phyloP scores from a whole-genome alignment of 495 filamentous ascomycete species.

The Mycothermus thermophilus region DNA sequence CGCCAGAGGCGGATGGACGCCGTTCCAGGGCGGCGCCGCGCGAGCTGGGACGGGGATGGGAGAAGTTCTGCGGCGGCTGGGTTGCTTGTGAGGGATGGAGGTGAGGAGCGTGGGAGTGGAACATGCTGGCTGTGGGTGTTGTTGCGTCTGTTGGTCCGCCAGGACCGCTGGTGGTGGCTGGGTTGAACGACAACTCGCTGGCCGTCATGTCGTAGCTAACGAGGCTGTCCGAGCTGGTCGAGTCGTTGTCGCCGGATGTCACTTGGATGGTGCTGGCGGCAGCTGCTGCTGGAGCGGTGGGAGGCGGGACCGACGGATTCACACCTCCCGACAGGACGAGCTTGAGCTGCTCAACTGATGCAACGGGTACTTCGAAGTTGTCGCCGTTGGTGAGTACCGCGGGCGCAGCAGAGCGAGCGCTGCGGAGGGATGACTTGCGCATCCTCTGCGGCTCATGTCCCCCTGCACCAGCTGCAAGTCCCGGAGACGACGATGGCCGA shows the following conservation, averaged over 20 bases:
- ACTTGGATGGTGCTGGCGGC: background rate
- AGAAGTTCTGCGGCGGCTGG: too few relatives aligned
- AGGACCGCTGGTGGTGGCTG: slow-evolving; percentile 10
- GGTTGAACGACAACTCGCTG: slow-evolving; percentile 41
- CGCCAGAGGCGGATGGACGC: slow-evolving; percentile 11
- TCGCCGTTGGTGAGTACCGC: slow-evolving; percentile 39
- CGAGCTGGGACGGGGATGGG: slow-evolving; percentile 7
- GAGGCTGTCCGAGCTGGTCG: slow-evolving; percentile 44
- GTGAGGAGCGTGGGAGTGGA: too few relatives aligned
- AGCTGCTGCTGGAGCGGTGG: slow-evolving; percentile 2
- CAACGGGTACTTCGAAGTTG: slow-evolving; percentile 38
- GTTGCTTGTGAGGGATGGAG: too few relatives aligned
- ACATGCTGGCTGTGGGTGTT: background rate
- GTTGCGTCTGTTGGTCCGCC: background rate
- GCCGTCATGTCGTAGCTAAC: slow-evolving; percentile 41
- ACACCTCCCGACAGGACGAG: slow-evolving; percentile 51
- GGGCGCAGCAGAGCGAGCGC: slow-evolving; percentile 35
- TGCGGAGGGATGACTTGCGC: slow-evolving; percentile 32
- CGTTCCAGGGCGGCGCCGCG: slow-evolving; percentile 7
- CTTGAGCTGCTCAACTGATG: slow-evolving; percentile 82
- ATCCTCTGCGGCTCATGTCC: slow-evolving; percentile 6
- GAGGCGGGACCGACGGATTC: slow-evolving; percentile 23
- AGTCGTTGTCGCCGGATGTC: slow-evolving; percentile 23
- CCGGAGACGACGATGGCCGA: slow-evolving; percentile 27
- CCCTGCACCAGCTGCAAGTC: slow-evolving; percentile 3